These are phyloP conservation scores for Monilinia polystroma DNA, from an alignment of 2,329 filamentous ascomycete species.

Conservation along the genomic window DNA sequence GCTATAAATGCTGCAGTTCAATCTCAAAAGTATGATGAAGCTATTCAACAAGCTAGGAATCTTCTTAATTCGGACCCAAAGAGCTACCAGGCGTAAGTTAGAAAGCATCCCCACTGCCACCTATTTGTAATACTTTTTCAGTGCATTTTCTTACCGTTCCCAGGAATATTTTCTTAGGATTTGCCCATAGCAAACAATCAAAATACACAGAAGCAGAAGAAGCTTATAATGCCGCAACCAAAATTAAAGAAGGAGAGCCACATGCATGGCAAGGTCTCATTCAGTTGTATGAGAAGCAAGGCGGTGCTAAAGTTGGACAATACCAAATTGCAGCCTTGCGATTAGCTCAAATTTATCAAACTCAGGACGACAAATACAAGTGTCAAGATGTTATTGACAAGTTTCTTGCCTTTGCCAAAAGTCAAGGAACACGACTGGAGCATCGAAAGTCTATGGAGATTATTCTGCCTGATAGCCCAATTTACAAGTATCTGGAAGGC, in stretches of 20 bases:
- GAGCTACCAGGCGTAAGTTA: slow-evolving; percentile 75
- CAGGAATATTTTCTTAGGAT: slow-evolving; percentile 82
- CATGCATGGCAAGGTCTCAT: slow-evolving; percentile 90
- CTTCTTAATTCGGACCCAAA: slow-evolving; percentile 70
- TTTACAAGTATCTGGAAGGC: slow-evolving; percentile 83
- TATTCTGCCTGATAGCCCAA: slow-evolving; percentile 73
- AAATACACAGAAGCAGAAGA: slow-evolving; percentile 71
- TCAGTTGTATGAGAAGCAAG: slow-evolving; percentile 79
- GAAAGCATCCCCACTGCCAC: not conserved
- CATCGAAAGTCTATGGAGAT: slow-evolving; percentile 74
- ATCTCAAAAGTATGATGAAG: slow-evolving; percentile 75
- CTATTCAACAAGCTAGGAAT: slow-evolving; percentile 64
- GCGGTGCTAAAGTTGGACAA: slow-evolving; percentile 63
- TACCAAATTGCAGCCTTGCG: slow-evolving; percentile 73
- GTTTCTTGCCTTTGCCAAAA: slow-evolving; percentile 71
- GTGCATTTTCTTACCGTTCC: slow-evolving; percentile 19
- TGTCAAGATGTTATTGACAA: slow-evolving; percentile 73
- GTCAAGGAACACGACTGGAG: slow-evolving; percentile 69
- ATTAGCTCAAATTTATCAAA: slow-evolving; percentile 72
- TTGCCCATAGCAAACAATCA: slow-evolving; percentile 76
- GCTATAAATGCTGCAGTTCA: slow-evolving; percentile 76
- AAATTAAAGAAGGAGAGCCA: slow-evolving; percentile 70
- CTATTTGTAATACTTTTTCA: not conserved
- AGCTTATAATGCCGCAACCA: slow-evolving; percentile 71
- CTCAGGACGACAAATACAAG: slow-evolving; percentile 62